These are phyloP conservation scores for Hirschioporus abietinus DNA, from an alignment of 768 basidiomycete genomes.

Conservation along the genomic window DNA sequence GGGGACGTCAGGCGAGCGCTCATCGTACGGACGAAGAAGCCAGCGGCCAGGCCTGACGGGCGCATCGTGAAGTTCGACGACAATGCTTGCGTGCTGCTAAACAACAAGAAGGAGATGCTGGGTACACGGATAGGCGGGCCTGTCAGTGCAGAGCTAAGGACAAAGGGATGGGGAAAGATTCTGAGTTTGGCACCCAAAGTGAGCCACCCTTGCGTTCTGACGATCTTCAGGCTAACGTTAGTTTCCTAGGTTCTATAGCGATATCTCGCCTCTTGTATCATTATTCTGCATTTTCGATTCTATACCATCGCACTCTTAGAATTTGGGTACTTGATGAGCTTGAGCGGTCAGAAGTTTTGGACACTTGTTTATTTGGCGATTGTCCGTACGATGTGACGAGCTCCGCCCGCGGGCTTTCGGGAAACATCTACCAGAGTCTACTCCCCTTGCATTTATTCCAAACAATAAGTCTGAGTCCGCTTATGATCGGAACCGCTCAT, in stretches of 20 bases:
- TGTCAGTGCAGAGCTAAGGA: conserved; percentile 84
- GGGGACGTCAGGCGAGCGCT: conserved; percentile 96
- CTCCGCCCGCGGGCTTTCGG: no score
- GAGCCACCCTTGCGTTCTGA: conserved; percentile 11
- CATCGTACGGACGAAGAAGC: conserved; percentile 89
- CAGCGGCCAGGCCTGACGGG: conserved; percentile 83
- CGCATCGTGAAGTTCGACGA: conserved; percentile 88
- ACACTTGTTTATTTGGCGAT: no score
- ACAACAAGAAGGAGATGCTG: conserved; percentile 94
- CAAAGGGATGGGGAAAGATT: conserved; percentile 95
- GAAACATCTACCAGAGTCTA: no score
- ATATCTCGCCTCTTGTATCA: neutral
- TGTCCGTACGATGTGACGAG: no score
- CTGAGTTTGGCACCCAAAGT: conserved; percentile 90
- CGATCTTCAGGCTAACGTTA: neutral
- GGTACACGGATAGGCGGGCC: conserved; percentile 93
- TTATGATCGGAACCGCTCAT: no score
- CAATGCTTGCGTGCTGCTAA: conserved; percentile 90
- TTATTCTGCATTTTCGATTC: neutral
- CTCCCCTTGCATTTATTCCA: no score
- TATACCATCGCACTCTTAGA: neutral
- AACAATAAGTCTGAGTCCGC: no score
- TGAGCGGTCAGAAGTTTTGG: no score
- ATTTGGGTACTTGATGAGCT: neutral
- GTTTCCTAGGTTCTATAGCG: neutral